phyloP scores from a whole-genome alignment of 2,329 filamentous ascomycete genomes.

The Botryosphaeria dothidea region DNA sequence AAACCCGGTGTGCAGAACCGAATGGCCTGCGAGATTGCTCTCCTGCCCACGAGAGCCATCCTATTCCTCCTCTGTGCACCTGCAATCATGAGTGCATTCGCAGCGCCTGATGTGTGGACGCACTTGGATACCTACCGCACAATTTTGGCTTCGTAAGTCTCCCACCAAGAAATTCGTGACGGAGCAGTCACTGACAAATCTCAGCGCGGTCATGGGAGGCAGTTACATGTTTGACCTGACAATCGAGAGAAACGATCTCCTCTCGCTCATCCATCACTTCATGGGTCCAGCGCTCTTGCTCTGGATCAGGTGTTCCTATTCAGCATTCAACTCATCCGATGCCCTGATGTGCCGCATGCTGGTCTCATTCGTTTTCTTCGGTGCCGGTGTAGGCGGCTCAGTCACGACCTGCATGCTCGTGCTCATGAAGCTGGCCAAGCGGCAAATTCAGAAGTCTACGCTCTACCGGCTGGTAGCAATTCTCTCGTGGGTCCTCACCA shows the following conservation, averaged over 20 bases:
- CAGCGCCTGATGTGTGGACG: not conserved
- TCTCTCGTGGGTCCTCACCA: not conserved
- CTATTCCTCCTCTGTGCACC: not conserved
- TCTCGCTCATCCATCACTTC: not conserved
- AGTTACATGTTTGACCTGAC: constrained; percentile 13
- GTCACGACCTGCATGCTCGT: constrained; percentile 8
- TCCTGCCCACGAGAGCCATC: not conserved
- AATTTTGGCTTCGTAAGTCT: not conserved
- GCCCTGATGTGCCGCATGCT: not conserved
- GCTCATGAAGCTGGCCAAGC: constrained; percentile 1
- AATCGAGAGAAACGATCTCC: not conserved
- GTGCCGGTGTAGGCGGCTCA: not conserved
- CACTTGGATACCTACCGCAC: constrained; percentile 3
- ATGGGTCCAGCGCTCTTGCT: not conserved
- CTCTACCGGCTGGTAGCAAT: not conserved
- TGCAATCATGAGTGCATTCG: not conserved
- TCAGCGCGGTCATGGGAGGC: not conserved
- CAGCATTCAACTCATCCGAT: not conserved
- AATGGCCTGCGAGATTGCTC: not conserved
- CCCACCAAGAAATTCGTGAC: too few species aligned
- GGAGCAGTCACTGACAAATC: not conserved
- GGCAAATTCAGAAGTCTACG: not conserved
- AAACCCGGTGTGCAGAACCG: not conserved
- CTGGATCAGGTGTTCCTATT: not conserved
- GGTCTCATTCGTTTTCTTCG: not conserved